Evolutionary conservation across 495 filamentous ascomycete species (phyloP), one percentile per base, ranked within the genome.

Genomic region (Penicillium flavigenum): DNA sequence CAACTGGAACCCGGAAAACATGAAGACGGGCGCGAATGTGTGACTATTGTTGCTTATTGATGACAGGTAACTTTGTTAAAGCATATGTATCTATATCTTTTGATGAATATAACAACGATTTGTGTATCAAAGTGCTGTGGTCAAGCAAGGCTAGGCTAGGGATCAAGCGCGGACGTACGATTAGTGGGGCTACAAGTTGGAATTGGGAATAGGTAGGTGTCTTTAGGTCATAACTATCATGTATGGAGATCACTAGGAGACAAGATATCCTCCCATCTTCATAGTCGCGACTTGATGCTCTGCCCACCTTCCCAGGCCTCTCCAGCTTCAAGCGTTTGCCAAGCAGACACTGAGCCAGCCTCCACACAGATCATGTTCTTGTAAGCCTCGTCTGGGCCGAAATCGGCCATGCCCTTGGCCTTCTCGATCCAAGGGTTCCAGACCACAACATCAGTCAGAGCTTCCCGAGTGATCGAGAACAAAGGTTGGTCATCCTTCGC

Each of bases 341-440:
- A 97, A 5, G 77, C 82, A 56, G 79, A 76, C 14, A 99, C 94
- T 0, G 87, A 80, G 2, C 95, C 94, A 7, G 92, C 88, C 76
- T 98, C 95, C 46, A 98, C 84, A 72, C 93, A 97, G 48, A 98
- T 75, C 90, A 98, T 96, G 20, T 90, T 82, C 76, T 88, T 88
- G 72, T 86, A 97, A 22, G 90, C 94, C 56, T 91, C 89, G 63
- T 91, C 86, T 4, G 93, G 93, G 46, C 81, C 85, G 72, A 99
- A 96, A 65, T 99, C 94, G 34, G 76, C 86, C 80, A 98, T 92
- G 0, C 80, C 81, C 61, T 80, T 81, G 8, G 89, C 87, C 72
- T 92, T 93, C 52, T 90, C 89, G 31, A 79, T 79, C 92, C 94
- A 97, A 4, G 95, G 95, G 71, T 99, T 99, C 95, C 95, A 99